Conservation (phyloP, 2,329 filamentous ascomycete species). For the Neophaeococcomyces mojaviensis region DNA sequence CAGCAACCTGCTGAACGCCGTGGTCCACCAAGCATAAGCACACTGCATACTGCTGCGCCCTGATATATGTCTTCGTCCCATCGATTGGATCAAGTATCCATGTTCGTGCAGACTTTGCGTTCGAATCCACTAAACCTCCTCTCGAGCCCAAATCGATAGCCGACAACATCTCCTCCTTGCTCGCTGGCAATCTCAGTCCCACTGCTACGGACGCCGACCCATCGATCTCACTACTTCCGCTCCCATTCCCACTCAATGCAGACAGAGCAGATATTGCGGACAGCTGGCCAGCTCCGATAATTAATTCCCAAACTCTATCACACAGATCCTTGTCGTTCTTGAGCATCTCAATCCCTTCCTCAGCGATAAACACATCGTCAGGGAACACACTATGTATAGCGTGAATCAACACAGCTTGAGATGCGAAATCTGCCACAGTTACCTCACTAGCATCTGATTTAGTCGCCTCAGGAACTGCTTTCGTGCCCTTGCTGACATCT, state of each 20-base stretch:
- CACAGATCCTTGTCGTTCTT: constrained; percentile 42
- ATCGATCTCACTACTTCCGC: no score
- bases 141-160: constrained; percentile 52
- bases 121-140: constrained; percentile 26
- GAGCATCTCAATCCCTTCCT: constrained; percentile 51
- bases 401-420: constrained; percentile 54
- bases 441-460: constrained; percentile 55
- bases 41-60: constrained; percentile 56
- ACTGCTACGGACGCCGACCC: not conserved
- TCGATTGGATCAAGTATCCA: constrained; percentile 62
- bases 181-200: constrained; percentile 34
- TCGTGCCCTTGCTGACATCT: constrained; percentile 35
- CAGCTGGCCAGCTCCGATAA: constrained; percentile 32
- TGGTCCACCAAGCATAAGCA: constrained; percentile 52
- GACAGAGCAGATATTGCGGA: constrained; percentile 28
- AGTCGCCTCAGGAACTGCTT: constrained; percentile 39
- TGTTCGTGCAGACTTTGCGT: constrained; percentile 36
- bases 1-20: constrained; percentile 51
- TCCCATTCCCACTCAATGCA: constrained; percentile 19
- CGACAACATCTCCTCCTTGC: constrained; percentile 51
- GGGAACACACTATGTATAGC: constrained; percentile 49
- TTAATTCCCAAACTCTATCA: constrained; percentile 50
- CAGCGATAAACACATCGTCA: constrained; percentile 51
- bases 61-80: constrained; percentile 56
- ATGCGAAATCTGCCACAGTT: constrained; percentile 57